These are phyloP conservation scores for Sclerospora graminicola DNA, from an alignment of 352 stramenopile species.

Conservation along the genomic window DNA sequence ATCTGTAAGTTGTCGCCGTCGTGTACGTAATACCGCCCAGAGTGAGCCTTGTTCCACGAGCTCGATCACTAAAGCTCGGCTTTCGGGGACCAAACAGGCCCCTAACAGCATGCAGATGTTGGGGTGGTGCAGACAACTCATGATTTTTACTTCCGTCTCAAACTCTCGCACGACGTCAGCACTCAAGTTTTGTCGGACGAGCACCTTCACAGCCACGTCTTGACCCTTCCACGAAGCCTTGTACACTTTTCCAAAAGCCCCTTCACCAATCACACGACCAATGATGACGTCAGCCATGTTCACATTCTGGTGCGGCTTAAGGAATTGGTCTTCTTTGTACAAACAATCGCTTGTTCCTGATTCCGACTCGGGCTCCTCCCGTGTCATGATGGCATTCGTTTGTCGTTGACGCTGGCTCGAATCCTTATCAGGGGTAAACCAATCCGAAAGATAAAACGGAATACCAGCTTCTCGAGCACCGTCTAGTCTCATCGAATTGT, in stretches of 20 bases:
- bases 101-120: constrained; percentile 96
- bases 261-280: constrained; percentile 55
- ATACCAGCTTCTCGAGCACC: constrained; percentile 47
- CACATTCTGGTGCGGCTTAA: constrained; percentile 40
- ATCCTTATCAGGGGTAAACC: constrained; percentile 25
- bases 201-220: constrained; percentile 63
- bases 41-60: constrained; percentile 88
- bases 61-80: constrained; percentile 94
- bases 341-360: constrained; percentile 3
- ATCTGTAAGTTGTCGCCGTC: constrained; percentile 29
- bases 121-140: constrained; percentile 89
- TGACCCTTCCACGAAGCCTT: constrained; percentile 44
- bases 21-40: constrained; percentile 83
- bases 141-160: constrained; percentile 76
- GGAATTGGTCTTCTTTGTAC: constrained; percentile 13
- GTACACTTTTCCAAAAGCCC: constrained; percentile 74
- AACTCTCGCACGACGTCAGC: constrained; percentile 64
- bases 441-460: constrained; percentile 48
- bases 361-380: constrained; percentile 14
- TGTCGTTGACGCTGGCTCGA: constrained; percentile 13
- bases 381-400: constrained; percentile 21
- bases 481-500: constrained; percentile 41
- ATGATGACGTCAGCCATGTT: constrained; percentile 50
- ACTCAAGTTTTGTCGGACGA: constrained; percentile 62
- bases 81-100: constrained; percentile 87